Percentiles rank a stretch among this genome's conserved stretches.
Evolutionary conservation across 495 filamentous ascomycete genomes (phyloP).

Genomic region (Beverwykella pulmonaria): DNA sequence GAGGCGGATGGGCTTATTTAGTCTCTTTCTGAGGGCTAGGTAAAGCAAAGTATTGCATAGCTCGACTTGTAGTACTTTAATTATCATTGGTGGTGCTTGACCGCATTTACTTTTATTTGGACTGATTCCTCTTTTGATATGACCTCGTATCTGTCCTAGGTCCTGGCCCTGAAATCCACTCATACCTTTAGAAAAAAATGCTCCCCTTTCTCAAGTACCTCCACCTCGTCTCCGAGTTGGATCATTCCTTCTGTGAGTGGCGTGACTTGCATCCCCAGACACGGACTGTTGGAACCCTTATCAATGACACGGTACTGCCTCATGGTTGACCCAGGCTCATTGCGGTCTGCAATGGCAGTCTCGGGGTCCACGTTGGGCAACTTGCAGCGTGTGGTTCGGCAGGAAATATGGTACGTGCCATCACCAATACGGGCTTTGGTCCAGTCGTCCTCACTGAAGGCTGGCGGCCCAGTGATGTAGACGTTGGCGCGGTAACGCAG

Average conservation of each 20-base stretch:
- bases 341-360: conserved; percentile 68
- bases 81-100: conserved; percentile 38
- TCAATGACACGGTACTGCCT: conserved; percentile 73
- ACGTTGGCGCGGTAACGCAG: conserved; percentile 84
- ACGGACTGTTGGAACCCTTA: conserved; percentile 69
- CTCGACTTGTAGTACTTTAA: not conserved
- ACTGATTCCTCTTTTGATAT: not conserved
- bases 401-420: conserved; percentile 61
- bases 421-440: conserved; percentile 65
- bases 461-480: conserved; percentile 64
- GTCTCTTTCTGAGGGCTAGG: conserved; percentile 11
- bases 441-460: conserved; percentile 79
- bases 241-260: conserved; percentile 58
- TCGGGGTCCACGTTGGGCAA: conserved; percentile 81
- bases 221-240: conserved; percentile 62
- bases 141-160: not conserved
- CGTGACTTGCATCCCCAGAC: conserved; percentile 82
- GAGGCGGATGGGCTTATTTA: conserved; percentile 25
- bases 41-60: conserved; percentile 9
- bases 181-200: conserved; percentile 53
- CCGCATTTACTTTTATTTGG: conserved; percentile 1
- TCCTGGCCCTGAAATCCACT: not conserved
- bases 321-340: conserved; percentile 75
- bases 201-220: conserved; percentile 62
- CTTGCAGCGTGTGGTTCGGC: conserved; percentile 73